phyloP scores from a whole-genome alignment of 495 filamentous ascomycete genomes.

The Xylona heveae region DNA sequence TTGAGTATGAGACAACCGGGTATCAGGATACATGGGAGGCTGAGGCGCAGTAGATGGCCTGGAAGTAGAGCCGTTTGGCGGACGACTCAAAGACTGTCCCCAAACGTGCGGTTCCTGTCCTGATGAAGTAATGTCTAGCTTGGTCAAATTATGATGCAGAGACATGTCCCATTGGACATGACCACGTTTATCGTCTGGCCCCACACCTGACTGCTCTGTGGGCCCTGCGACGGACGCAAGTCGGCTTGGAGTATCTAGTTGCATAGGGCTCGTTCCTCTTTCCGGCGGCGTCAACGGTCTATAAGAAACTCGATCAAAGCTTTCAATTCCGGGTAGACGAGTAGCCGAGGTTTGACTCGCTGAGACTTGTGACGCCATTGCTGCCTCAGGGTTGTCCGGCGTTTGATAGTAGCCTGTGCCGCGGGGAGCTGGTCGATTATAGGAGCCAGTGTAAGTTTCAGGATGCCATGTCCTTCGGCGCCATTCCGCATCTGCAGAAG shows the following conservation, averaged over 20 bases:
- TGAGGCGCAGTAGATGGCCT: background rate
- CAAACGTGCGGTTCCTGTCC: too few species aligned
- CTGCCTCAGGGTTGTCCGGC: constrained; percentile 30
- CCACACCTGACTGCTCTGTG: constrained; percentile 22
- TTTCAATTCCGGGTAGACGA: constrained; percentile 73
- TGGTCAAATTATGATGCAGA: constrained; percentile 49
- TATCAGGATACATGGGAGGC: background rate
- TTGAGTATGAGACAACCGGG: too few species aligned
- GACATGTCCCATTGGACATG: constrained; percentile 55
- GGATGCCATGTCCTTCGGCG: constrained; percentile 81
- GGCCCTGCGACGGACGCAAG: constrained; percentile 9
- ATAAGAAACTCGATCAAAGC: constrained; percentile 53
- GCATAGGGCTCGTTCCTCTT: constrained; percentile 18
- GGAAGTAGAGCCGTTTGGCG: constrained; percentile 8
- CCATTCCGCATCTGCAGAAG: constrained; percentile 49
- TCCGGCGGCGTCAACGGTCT: constrained; percentile 37
- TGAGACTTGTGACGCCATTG: constrained; percentile 25
- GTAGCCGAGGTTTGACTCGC: constrained; percentile 23
- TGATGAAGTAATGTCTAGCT: constrained; percentile 66
- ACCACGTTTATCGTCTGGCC: constrained; percentile 35
- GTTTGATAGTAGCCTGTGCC: constrained; percentile 36
- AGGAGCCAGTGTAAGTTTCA: constrained; percentile 34
- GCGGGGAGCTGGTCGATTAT: constrained; percentile 29
- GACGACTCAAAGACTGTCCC: too few species aligned
- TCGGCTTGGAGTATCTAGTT: constrained; percentile 13